Evolutionary conservation across 306 rosid genomes (phyloP).

Genomic region (Hippophae rhamnoides): DNA sequence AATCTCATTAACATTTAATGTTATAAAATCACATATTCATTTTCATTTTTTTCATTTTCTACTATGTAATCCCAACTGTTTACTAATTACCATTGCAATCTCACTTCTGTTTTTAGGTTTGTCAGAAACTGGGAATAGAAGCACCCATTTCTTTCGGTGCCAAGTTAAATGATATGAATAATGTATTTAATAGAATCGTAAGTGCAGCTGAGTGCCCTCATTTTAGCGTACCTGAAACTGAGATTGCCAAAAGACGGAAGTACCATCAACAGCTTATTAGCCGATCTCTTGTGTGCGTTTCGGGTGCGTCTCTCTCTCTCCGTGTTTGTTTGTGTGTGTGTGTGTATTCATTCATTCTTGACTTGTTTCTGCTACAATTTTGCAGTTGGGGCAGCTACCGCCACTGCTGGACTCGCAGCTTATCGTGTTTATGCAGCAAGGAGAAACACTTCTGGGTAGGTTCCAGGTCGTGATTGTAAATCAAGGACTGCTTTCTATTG

Average conservation of each 20-base stretch:
- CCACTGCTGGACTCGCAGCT: slow-evolving; percentile 61
- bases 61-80: too few relatives aligned
- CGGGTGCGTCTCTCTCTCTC: slow-evolving; percentile 33
- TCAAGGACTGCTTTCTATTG: slow-evolving; percentile 9
- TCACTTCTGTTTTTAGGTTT: slow-evolving; percentile 34
- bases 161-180: slow-evolving; percentile 52
- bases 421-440: slow-evolving; percentile 59
- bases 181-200: slow-evolving; percentile 53
- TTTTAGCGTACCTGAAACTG: slow-evolving; percentile 80
- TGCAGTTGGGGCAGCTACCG: slow-evolving; percentile 70
- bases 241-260: slow-evolving; percentile 70
- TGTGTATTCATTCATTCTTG: neutral
- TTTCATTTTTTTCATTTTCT: too few relatives aligned
- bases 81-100: neutral
- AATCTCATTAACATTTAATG: too few relatives aligned
- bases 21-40: too few relatives aligned
- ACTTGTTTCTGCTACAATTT: slow-evolving; percentile 11
- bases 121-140: slow-evolving; percentile 79
- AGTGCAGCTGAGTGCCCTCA: slow-evolving; percentile 75
- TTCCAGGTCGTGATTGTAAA: slow-evolving; percentile 2
- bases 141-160: slow-evolving; percentile 73
- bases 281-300: slow-evolving; percentile 57
- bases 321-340: neutral
- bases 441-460: slow-evolving; percentile 47
- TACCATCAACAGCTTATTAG: slow-evolving; percentile 38